Evolutionary conservation across 2,329 filamentous ascomycete genomes (phyloP), one percentile per base, ranked within the genome.

Genomic region (Ophiostoma sp.): DNA sequence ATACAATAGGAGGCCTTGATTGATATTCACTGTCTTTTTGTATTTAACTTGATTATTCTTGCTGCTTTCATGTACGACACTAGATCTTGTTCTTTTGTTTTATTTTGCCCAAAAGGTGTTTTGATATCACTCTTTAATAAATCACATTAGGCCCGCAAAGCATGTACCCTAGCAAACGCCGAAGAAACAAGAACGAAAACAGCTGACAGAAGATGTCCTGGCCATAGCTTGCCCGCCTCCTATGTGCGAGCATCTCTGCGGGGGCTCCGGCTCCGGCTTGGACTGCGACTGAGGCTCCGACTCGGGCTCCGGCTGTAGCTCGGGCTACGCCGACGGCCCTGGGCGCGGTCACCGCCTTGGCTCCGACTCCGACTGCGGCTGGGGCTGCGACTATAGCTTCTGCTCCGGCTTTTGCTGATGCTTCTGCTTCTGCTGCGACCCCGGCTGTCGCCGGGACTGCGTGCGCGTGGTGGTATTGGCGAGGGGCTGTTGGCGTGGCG

Each of bases 301-400:
- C 67, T 69, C 5, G 8, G 49, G 16, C 58, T 68, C 4, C 44
- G 42, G n/a, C 58, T 67, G 2, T 7, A 47, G 16, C 66, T 67
- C 16, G 52, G 40, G 18, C 63, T 66, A 2, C 6, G 27, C 27
- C 27, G 27, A 27, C 27, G 27, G 27, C 27, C 27, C 27, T 27
- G 27, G 27, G 27, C 27, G 27, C 27, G 27, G 27, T 27, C 27
- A 27, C 27, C 27, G 27, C 27, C 27, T 2, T 1, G 62, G 11
- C 40, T 64, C 40, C 42, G 63, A 5, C 63, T 65, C n/a, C 27
- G 45, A 40, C 63, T 70, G 40, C 66, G 66, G 12, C 69, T 66
- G 9, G 42, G 18, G 64, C 45, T 65, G 55, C 41, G 64, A 64
- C n/a, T 55, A 18, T n/a, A 41, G 38, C 60, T 64, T n/a, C 63